Base-by-base conservation (phyloP, 2,329 filamentous ascomycete species). In the Thielaviopsis euricoi region DNA sequence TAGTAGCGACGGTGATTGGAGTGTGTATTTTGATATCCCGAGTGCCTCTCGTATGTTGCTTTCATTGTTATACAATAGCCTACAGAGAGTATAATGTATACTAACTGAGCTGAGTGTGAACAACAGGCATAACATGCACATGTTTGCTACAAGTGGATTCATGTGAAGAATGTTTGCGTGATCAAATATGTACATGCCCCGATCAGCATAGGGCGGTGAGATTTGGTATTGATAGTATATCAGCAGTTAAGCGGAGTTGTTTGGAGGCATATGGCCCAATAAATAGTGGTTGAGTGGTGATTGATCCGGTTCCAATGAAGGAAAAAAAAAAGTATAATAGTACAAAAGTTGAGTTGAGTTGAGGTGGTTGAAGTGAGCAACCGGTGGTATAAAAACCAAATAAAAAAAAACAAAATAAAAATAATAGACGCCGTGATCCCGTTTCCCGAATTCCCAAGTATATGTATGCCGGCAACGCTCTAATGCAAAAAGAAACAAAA, bases 341-440 rank as follows among this genome's bases (percentile, higher is more conserved):
- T 58, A 58, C 56, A 58, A 53, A n/a, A 3, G 48, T 23, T 48
- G 51, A 58, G 56, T 58, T n/a, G 56, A 53, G 43, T 49, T 22
- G 21, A 21, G 43, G 37, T 55, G 29, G 53, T 55, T 55, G 33
- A 40, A 46, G 12, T 23, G 33, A 26, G 22, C 25, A 55, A 12
- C 15, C 33, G 7, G 10, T 29, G 15, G 29, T 40, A 55, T 55
- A 22, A 55, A n/a, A 19, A 48, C 13, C 21, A 46, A 43, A 10
- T 17, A 15, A 59, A 51, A 21, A 43, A 17, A 25, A 55, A 52
- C 33, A 58, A 13, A 50, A 37, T 54, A 51, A 25, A 12, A 49
- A 49, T 10, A 52, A 23, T 46, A 53, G 51, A 59, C 48, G 53
- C 53, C 52, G 19, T 52, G 55, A 26, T 51, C 54, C 54, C 37